Base-by-base conservation (phyloP, 2,329 filamentous ascomycete species). In the Zasmidium angulare region DNA sequence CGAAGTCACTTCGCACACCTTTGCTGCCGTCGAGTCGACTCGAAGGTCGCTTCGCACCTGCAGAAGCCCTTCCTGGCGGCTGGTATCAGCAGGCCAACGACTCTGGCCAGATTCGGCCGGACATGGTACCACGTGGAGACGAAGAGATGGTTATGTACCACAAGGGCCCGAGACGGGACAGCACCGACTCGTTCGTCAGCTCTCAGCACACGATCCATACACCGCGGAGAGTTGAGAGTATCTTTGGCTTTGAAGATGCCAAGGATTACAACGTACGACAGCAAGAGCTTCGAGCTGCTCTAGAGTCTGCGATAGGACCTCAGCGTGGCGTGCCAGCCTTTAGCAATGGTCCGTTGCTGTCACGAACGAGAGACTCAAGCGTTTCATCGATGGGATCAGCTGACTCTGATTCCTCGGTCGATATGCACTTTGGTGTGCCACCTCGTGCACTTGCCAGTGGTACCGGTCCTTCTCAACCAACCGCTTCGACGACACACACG, bases 31-130 rank as follows among this genome's bases (percentile, higher is more conserved):
- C 89, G 0, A 84, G 88, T 64, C 83, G 84, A 59, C 77, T 96
- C 40, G 89, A 93, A 67, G 91, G 91, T 58, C 86, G 88, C 63
- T 96, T 97, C 70, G 85, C 88, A 2, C 85, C 87, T 9, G 85
- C 89, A 2, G 84, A 89, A 70, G 82, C 84, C 68, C 82, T 88
- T 36, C 81, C 86, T 11, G 84, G 85, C 54, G 89, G 88, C 23
- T 87, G 84, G 75, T 93, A 91, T 72, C 79, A 84, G 61, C 86
- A 91, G 70, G 78, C 79, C 10, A 88, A 90, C 71, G 88, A 90
- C 64, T 87, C 86, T n/a, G 78, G 84, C 62, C 78, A 82, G 50
- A 85, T 84, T n/a, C 71, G 81, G 64, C 84, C 77, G 67, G 81
- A 77, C 62, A 77, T 76, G 66, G 73, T 76, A 53, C 76, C 70